These are phyloP conservation scores for Torulaspora delbrueckii DNA, from an alignment of 805 yeast genomes.

Conservation along the genomic window DNA sequence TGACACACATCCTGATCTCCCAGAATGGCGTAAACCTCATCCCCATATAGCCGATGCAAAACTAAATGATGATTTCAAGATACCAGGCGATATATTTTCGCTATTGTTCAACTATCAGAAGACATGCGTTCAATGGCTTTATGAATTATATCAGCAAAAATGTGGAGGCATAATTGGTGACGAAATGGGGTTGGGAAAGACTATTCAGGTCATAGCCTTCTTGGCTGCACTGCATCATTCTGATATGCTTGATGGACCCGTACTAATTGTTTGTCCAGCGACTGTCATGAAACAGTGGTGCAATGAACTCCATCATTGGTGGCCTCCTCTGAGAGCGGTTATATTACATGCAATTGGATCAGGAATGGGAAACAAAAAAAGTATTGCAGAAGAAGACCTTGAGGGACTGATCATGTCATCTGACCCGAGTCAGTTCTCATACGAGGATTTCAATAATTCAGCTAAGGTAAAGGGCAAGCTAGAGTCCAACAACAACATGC, in stretches of 20 bases:
- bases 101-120: slow-evolving; percentile 88
- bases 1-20: slow-evolving; percentile 22
- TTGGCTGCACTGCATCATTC: slow-evolving; percentile 88
- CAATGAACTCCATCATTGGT: slow-evolving; percentile 94
- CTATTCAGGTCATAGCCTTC: slow-evolving; percentile 87
- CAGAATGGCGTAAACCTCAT: slow-evolving; percentile 73
- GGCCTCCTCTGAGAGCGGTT: slow-evolving; percentile 89
- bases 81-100: slow-evolving; percentile 90
- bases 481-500: slow-evolving; percentile 28
- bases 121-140: slow-evolving; percentile 96
- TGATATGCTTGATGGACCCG: slow-evolving; percentile 67
- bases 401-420: slow-evolving; percentile 43
- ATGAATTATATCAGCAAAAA: slow-evolving; percentile 84
- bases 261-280: slow-evolving; percentile 89
- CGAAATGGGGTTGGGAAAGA: slow-evolving; percentile 97
- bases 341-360: slow-evolving; percentile 89
- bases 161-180: slow-evolving; percentile 97
- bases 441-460: slow-evolving; percentile 36
- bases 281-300: slow-evolving; percentile 97
- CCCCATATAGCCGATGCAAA: slow-evolving; percentile 73
- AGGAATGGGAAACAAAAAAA: slow-evolving; percentile 54
- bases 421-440: slow-evolving; percentile 39
- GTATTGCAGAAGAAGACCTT: slow-evolving; percentile 44
- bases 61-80: slow-evolving; percentile 59
- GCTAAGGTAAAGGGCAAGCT: slow-evolving; percentile 28